These are phyloP conservation scores for Reticulomyxa filosa DNA, from an alignment of 78 protist species.

Conservation along the genomic window DNA sequence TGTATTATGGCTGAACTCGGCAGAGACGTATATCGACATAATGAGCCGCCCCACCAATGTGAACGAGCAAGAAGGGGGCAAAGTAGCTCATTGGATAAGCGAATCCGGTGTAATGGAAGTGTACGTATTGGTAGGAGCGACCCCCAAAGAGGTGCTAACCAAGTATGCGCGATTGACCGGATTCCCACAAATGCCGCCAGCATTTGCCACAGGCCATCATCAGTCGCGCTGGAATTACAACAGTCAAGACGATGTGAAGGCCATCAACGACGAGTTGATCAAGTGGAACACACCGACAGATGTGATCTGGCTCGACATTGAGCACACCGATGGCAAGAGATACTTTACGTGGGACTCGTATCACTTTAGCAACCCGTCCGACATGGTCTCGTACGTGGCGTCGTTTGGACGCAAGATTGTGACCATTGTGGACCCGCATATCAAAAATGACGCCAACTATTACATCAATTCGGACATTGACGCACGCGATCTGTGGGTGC, in stretches of 20 bases:
- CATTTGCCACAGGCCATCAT: constrained; percentile 80
- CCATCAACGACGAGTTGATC: constrained; percentile 36
- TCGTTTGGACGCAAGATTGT: constrained; percentile 51
- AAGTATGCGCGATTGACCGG: constrained; percentile 72
- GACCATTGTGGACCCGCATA: constrained; percentile 92
- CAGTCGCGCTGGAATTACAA: constrained; percentile 98
- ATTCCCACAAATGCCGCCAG: constrained; percentile 58
- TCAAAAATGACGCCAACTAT: constrained; percentile 54
- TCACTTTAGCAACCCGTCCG: constrained; percentile 65
- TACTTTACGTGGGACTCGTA: constrained; percentile 90
- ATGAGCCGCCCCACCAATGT: background rate
- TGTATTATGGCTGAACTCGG: constrained; percentile 68
- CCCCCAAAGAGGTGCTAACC: constrained; percentile 19
- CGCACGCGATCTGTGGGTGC: background rate
- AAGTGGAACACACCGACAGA: constrained; percentile 23
- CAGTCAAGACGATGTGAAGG: constrained; percentile 24
- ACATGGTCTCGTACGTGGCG: too few species aligned
- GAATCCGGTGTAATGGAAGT: constrained; percentile 71
- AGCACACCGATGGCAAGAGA: constrained; percentile 88
- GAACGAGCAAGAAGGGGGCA: background rate
- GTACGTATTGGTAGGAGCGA: constrained; percentile 63
- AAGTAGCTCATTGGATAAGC: constrained; percentile 49
- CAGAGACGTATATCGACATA: constrained; percentile 77
- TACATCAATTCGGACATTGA: constrained; percentile 57
- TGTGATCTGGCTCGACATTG: constrained; percentile 96